Evolutionary conservation across 164 flowering plant genomes (phyloP).

Genomic region (Kingdonia uniflora): DNA sequence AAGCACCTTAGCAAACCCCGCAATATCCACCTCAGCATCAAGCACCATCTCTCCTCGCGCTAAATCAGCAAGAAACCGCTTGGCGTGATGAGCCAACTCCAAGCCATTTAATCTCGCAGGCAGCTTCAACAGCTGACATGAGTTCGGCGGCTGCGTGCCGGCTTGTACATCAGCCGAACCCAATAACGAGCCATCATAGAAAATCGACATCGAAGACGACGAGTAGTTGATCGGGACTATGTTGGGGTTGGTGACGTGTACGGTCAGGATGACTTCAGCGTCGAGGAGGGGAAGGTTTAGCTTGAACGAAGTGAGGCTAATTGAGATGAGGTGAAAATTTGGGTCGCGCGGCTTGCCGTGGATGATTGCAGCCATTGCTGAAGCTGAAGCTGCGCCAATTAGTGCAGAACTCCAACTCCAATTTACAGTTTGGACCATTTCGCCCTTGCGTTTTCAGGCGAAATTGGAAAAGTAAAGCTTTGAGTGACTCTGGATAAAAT

Average conservation of each 20-base stretch:
- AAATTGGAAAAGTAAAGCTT: no score
- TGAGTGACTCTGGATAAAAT: no score
- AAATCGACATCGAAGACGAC: constrained; percentile 64
- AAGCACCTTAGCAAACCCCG: constrained; percentile 52
- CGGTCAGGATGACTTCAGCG: constrained; percentile 67
- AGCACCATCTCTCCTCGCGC: constrained; percentile 70
- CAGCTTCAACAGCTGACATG: constrained; percentile 54
- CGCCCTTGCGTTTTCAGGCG: no score
- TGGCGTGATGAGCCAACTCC: constrained; percentile 53
- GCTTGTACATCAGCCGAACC: constrained; percentile 62
- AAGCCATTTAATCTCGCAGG: constrained; percentile 58
- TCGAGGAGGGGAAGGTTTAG: constrained; percentile 63
- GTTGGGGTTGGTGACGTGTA: constrained; percentile 92
- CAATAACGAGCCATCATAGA: constrained; percentile 62
- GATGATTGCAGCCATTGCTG: constrained; percentile 36
- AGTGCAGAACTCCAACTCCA: constrained; percentile 43
- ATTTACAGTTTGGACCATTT: constrained; percentile 1
- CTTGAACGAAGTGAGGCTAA: constrained; percentile 59
- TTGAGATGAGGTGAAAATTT: constrained; percentile 57
- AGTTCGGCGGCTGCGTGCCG: constrained; percentile 57
- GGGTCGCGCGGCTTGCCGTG: constrained; percentile 64
- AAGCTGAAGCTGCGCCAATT: constrained; percentile 42
- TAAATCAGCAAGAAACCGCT: constrained; percentile 51
- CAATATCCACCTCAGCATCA: constrained; percentile 57
- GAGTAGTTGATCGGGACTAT: constrained; percentile 54